phyloP scores from a whole-genome alignment of 768 basidiomycete species.

The Fomitopsis serialis region DNA sequence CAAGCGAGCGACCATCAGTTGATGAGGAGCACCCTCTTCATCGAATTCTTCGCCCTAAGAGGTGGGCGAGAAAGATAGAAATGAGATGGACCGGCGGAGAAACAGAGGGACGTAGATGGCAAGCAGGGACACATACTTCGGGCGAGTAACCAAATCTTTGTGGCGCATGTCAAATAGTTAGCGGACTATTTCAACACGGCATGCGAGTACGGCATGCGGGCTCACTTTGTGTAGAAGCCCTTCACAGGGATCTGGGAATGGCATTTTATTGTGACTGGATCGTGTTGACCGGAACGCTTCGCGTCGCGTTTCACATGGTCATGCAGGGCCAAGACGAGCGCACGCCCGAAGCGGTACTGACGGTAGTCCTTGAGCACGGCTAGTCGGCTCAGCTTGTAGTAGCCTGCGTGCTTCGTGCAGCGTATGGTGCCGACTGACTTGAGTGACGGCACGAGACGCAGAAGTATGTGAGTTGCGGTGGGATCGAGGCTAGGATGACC shows the following conservation, averaged over 20 bases:
- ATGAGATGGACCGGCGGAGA: conserved; percentile 1
- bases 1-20: conserved; percentile 67
- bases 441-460: conserved; percentile 57
- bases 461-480: conserved; percentile 62
- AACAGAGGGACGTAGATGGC: background rate
- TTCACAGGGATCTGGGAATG: conserved; percentile 74
- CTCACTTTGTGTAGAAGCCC: conserved; percentile 75
- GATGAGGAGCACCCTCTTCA: conserved; percentile 83
- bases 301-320: conserved; percentile 50
- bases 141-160: conserved; percentile 62
- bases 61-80: background rate
- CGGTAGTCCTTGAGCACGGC: conserved; percentile 67
- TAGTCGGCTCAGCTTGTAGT: conserved; percentile 72
- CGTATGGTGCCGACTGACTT: conserved; percentile 72
- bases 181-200: background rate
- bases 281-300: conserved; percentile 15
- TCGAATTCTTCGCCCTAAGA: conserved; percentile 67
- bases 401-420: conserved; percentile 31
- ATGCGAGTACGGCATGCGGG: conserved; percentile 5
- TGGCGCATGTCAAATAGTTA: background rate
- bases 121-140: conserved; percentile 42
- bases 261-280: conserved; percentile 38
- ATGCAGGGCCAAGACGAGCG: conserved; percentile 60
- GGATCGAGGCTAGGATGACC: conserved; percentile 48
- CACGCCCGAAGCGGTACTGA: conserved; percentile 54